Evolutionary conservation across 345 rosid species (phyloP).

Genomic region (Cochlearia excelsa): DNA sequence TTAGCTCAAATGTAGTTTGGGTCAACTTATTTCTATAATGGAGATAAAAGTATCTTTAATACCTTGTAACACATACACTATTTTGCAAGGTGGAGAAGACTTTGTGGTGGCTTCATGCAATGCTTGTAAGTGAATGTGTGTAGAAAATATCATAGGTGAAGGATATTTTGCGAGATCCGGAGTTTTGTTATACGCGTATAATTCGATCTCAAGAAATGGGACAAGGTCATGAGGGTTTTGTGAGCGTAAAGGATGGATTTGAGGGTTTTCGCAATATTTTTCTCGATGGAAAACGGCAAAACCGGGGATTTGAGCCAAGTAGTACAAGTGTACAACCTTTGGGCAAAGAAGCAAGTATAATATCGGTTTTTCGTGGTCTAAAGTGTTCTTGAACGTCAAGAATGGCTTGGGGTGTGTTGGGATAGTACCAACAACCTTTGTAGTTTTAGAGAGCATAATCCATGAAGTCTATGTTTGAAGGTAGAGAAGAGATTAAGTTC

Average conservation of each 20-base stretch:
- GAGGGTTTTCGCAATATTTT: constrained; percentile 12
- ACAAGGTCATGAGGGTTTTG: constrained; percentile 55
- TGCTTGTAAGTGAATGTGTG: constrained; percentile 34
- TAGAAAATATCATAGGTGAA: constrained; percentile 47
- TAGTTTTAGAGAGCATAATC: constrained; percentile 39
- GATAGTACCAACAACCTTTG: constrained; percentile 54
- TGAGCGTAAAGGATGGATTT: constrained; percentile 48
- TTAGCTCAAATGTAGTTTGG: constrained; percentile 35
- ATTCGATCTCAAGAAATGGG: constrained; percentile 46
- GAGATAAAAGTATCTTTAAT: constrained; percentile 44
- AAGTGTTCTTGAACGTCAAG: constrained; percentile 42
- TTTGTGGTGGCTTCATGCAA: constrained; percentile 28
- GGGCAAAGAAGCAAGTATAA: constrained; percentile 52
- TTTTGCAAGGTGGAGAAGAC: constrained; percentile 39
- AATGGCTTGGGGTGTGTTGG: constrained; percentile 26
- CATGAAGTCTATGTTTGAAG: constrained; percentile 41
- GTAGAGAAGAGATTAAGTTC: constrained; percentile 42
- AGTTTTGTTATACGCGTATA: constrained; percentile 20
- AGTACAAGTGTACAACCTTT: constrained; percentile 66
- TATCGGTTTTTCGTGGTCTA: constrained; percentile 41
- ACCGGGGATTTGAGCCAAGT: constrained; percentile 59
- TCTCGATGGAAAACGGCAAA: constrained; percentile 44
- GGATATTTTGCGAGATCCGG: constrained; percentile 33
- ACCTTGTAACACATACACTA: constrained; percentile 53
- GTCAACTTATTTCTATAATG: constrained; percentile 28